Base-by-base conservation (phyloP, 2,329 filamentous ascomycete genomes). In the Colletotrichum shisoi region DNA sequence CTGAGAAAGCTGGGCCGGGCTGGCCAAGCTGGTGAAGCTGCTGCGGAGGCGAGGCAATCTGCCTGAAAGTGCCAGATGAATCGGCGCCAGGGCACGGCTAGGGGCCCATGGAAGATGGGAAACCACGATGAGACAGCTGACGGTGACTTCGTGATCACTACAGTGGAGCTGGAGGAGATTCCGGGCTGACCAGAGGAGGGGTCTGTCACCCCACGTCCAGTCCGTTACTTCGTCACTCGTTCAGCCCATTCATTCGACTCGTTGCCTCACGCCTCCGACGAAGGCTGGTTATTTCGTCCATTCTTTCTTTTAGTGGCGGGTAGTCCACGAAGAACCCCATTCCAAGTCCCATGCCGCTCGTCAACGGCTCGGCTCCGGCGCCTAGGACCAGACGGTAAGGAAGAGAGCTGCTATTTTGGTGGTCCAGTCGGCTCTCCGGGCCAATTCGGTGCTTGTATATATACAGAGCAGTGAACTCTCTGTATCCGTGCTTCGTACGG, bases 121-220 rank as follows among this genome's bases (percentile, higher is more conserved):
- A 67, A 67, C 64, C 54, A 21, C 58, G 40, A 48, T 64, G 61
- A 67, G 64, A 67, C 64, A 67, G 39, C 60, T 67, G 64, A 67
- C 54, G 54, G 45, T 64, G 54, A 11, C 61, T 64, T 67, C 64
- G 61, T 67, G 64, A 64, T 64, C 64, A 59, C 54, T 58, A 17
- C 46, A 2, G 44, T 62, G 53, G 40, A 64, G 54, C 60, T 54
- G 31, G 21, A 45, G 48, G 52, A 52, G 48, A 63, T 53, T 42
- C 46, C 53, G 24, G 27, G 21, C 34, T 64, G 53, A 59, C 61
- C 54, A 64, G 63, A 59, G 54, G 64, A 42, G 46, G 64, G 48
- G 42, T 48, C 44, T 37, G 39, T 63, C 54, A 63, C 48, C 64
- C 60, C 64, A 57, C 53, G 60, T 56, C 40, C 60, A 24, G 42